Evolutionary conservation across 179 eudicot species (phyloP).

Genomic region (Carnegiea gigantea): DNA sequence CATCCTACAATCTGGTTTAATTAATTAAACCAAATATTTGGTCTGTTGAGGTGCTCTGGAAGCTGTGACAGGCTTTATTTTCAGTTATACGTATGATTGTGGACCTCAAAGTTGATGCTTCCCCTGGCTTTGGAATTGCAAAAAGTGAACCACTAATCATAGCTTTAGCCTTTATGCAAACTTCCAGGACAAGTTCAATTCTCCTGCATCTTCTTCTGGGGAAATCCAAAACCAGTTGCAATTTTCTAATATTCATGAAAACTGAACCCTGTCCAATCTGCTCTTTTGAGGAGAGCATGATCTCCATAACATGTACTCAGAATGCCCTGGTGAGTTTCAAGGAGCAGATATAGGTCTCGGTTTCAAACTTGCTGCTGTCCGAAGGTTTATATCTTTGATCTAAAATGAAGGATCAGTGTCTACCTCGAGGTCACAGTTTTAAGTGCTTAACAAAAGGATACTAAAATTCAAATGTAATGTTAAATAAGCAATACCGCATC

Average conservation of each 20-base stretch:
- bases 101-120: not conserved
- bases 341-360: too few species aligned
- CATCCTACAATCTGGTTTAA: not conserved
- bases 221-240: not conserved
- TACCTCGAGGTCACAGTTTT: too few species aligned
- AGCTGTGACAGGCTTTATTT: not conserved
- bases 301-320: too few species aligned
- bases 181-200: slow-evolving; percentile 4
- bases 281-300: not conserved
- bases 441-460: not conserved
- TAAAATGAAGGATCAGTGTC: too few species aligned
- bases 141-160: not conserved
- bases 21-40: too few species aligned
- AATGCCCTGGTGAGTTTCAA: too few species aligned
- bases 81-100: not conserved
- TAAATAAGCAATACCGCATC: not conserved
- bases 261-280: not conserved
- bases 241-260: not conserved
- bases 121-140: not conserved
- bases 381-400: too few species aligned
- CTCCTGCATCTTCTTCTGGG: not conserved
- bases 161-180: slow-evolving; percentile 2
- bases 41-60: not conserved
- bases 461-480: not conserved
- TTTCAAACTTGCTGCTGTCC: too few species aligned